Evolutionary conservation across 2,329 filamentous ascomycete species (phyloP).

Genomic region (Diplodia intermedia): DNA sequence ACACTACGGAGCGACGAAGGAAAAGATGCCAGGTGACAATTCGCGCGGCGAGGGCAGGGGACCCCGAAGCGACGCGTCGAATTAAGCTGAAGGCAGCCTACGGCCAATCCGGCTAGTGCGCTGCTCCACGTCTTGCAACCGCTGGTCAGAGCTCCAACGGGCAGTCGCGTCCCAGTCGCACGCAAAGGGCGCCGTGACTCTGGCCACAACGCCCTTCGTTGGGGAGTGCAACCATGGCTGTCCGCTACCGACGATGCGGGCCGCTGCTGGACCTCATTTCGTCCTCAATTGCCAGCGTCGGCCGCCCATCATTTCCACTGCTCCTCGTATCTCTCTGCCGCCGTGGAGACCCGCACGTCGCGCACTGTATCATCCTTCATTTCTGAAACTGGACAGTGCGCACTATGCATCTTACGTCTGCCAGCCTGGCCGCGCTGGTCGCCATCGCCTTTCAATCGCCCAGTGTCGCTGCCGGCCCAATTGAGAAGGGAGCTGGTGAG

Average conservation of each 20-base stretch:
- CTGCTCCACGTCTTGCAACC: slow-evolving; percentile 7
- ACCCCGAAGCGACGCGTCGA: slow-evolving; percentile 29
- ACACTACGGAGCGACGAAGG: slow-evolving; percentile 6
- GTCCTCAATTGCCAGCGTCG: background rate
- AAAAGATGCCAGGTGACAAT: slow-evolving; percentile 28
- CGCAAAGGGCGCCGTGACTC: background rate
- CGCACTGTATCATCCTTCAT: slow-evolving; percentile 22
- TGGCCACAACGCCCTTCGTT: background rate
- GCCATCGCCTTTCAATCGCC: slow-evolving; percentile 35
- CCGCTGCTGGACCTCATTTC: background rate
- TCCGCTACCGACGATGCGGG: background rate
- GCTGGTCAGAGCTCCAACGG: slow-evolving; percentile 17
- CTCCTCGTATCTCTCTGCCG: background rate
- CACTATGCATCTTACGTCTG: slow-evolving; percentile 35
- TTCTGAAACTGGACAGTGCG: background rate
- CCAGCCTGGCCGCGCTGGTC: slow-evolving; percentile 34
- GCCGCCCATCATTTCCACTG: background rate
- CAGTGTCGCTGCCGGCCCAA: slow-evolving; percentile 37
- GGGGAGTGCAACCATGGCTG: slow-evolving; percentile 5
- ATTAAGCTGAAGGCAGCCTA: slow-evolving; percentile 25
- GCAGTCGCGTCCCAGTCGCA: slow-evolving; percentile 2
- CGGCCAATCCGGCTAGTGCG: slow-evolving; percentile 1
- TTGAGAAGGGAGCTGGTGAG: slow-evolving; percentile 39
- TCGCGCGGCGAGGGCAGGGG: slow-evolving; percentile 23
- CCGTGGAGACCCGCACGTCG: slow-evolving; percentile 9